Evolutionary conservation across 164 flowering plant species (phyloP), one percentile per base, ranked within the genome.

Genomic region (Annona squamosa): DNA sequence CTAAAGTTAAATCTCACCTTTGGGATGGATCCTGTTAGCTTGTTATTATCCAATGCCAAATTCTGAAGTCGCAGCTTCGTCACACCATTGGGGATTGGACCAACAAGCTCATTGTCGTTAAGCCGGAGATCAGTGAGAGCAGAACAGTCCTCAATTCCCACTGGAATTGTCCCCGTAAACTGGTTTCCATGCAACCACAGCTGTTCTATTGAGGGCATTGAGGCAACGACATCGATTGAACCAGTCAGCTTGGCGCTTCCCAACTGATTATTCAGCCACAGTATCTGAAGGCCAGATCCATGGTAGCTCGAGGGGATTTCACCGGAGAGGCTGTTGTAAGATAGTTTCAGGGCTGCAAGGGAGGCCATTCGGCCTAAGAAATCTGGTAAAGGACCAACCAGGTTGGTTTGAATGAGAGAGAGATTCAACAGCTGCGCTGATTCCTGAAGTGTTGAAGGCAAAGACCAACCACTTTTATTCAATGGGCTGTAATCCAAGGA

Each of bases 181-280:
- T 84, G 77, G 75, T 93, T 93, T 47, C 93, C 94, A 67, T 93
- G 93, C 18, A 93, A 86, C 97, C 94, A 91, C 3, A 87, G 71
- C 52, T 77, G 78, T 47, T 82, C 75, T 72, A 90, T 79, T 1
- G 83, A 81, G 0, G 59, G 13, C 97, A 91, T 90, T 2, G 85
- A 76, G 9, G 82, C 82, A 72, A 91, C 66, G 6, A 83, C 82
- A 52, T 86, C 89, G 26, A 92, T 85, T 0, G 88, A 70, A 74
- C 96, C 98, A n/a, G 78, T 77, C 79, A 92, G 78, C 7, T 85
- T 87, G 0, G 62, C 83, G 59, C 59, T 52, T 48, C 82, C 86
- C 71, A 57, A 71, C 70, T 92, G 96, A 77, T 86, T 78, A 81
- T 93, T 91, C 83, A 93, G 72, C 93, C 90, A 86, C 57, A 93